Base-by-base conservation (phyloP, 805 yeast genomes). In the Aciculoconidium aculeatum region DNA sequence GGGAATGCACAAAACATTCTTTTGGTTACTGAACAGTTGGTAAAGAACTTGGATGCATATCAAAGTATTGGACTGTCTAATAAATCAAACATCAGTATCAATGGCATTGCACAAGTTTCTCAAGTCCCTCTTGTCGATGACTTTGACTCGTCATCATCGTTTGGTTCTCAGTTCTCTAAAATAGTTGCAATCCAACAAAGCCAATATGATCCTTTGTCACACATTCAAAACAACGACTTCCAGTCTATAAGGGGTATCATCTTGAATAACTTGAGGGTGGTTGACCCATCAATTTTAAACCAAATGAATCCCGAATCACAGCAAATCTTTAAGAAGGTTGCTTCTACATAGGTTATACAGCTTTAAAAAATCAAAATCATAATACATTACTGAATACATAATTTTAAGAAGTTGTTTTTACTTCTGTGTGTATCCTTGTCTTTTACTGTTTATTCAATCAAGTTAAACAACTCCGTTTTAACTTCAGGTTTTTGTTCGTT, bases 121-220 rank as follows among this genome's bases (percentile, higher is more conserved):
- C 67, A 61, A 15, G 55, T 62, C 18, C 54, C 53, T 21, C 45
- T 70, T 12, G 80, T 79, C 40, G 44, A 71, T 17, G 87, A 81
- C 30, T 47, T 70, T 15, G 95, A 87, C 37, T 70, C 80, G 28
- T 24, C 34, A 7, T 51, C 67, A 3, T 66, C 92, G 2, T 92
- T 88, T 56, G 97, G 97, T 2, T 80, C 96, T 0, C 75, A 79
- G 30, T 92, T 75, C 55, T 83, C 94, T 30, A 77, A 72, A 47
- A 64, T 92, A 35, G 75, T 71, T 1, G 71, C 82, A 3, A 77
- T 87, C 27, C 66, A 72, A 18, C 56, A 57, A 10, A 74, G 67
- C 39, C 68, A 79, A 3, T 65, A 73, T 40, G 96, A 92, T 55
- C 95, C 96, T 2, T 51, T 76, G 17, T 70, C 76, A 1, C 62